Conservation (phyloP, 1,139 yeast genomes). For the Saccharomycopsis hybrid region DNA sequence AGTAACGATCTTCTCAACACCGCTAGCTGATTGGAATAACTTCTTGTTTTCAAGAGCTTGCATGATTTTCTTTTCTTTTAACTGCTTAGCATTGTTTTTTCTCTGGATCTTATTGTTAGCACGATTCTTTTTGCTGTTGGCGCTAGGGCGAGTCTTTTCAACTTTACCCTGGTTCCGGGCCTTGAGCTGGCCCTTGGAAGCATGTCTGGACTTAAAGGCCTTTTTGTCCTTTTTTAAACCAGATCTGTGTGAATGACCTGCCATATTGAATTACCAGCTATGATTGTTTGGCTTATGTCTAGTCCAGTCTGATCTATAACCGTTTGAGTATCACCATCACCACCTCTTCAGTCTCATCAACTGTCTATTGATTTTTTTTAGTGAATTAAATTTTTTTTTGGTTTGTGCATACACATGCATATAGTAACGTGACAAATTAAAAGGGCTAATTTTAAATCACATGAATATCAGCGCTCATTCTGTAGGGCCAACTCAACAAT, state of each 20-base stretch:
- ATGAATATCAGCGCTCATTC: no score
- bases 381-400: no score
- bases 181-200: constrained; percentile 84
- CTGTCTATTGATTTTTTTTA: no score
- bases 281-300: no score
- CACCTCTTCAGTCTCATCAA: no score
- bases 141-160: constrained; percentile 44
- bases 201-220: constrained; percentile 84
- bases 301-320: no score
- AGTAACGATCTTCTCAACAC: constrained; percentile 79
- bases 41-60: constrained; percentile 46
- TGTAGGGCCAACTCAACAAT: no score
- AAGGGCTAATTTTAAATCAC: no score
- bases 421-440: no score
- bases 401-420: no score
- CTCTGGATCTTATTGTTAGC: constrained; percentile 56
- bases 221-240: constrained; percentile 66
- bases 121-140: constrained; percentile 25
- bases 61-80: constrained; percentile 63
- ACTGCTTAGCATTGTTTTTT: constrained; percentile 71
- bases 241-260: constrained; percentile 18
- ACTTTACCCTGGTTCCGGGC: constrained; percentile 81
- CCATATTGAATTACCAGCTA: no score
- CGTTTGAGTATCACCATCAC: no score
- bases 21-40: constrained; percentile 72